A percentile compares a stretch with the other conserved stretches of the same genome.
Evolutionary conservation across 73 alveolate genomes (phyloP).

Genomic region (Paramecium pentaurelia): DNA sequence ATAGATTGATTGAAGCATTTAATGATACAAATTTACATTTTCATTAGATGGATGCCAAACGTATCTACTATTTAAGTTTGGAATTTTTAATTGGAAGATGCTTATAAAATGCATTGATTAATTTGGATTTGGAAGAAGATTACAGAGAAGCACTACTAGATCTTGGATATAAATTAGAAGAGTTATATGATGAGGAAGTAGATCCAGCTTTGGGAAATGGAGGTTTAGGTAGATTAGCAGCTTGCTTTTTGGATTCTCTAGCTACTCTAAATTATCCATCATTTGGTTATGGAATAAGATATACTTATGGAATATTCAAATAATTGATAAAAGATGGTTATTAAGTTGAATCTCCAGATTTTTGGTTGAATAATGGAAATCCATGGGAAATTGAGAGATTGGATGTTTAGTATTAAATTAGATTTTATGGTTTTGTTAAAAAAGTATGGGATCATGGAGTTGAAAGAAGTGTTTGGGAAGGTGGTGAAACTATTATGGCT

Average conservation of each 20-base stretch:
- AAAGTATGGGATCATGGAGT: conserved; percentile 67
- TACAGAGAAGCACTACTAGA: conserved; percentile 93
- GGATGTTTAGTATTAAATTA: conserved; percentile 90
- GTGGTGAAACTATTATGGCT: conserved; percentile 97
- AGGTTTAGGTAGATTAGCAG: conserved; percentile 99
- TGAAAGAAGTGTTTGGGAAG: conserved; percentile 93
- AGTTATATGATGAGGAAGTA: conserved; percentile 94
- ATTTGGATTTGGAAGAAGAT: conserved; percentile 88
- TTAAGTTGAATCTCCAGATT: conserved; percentile 98
- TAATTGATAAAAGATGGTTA: conserved; percentile 95
- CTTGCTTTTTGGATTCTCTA: conserved; percentile 98
- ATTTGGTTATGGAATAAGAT: conserved; percentile 99
- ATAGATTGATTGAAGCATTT: conserved; percentile 94
- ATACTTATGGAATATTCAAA: conserved; percentile 99
- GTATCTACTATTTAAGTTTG: conserved; percentile 91
- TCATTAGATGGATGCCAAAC: conserved; percentile 61
- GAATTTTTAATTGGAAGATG: conserved; percentile 98
- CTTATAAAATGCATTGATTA: conserved; percentile 95
- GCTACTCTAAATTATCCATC: conserved; percentile 98
- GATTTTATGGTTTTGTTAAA: conserved; percentile 92
- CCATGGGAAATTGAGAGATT: conserved; percentile 99
- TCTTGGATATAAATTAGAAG: conserved; percentile 91
- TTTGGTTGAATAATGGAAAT: conserved; percentile 95
- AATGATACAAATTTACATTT: conserved; percentile 84
- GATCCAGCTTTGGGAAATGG: conserved; percentile 99